Evolutionary conservation across 2,329 filamentous ascomycete species (phyloP), one percentile per base, ranked within the genome.

Genomic region (Trichophyton verrucosum): DNA sequence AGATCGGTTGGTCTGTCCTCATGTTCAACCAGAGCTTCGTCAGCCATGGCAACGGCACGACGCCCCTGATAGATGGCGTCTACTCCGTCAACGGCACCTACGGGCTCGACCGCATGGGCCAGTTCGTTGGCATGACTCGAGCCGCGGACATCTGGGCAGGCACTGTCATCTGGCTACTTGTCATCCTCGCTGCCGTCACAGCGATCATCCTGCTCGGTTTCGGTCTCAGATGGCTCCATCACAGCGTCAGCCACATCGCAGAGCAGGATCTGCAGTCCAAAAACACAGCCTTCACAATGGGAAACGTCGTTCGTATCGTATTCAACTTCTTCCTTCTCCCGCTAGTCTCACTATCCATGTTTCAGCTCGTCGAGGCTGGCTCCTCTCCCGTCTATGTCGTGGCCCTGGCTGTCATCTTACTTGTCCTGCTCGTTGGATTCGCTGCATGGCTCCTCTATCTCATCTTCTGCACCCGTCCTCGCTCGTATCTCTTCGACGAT

Each of bases 11-110:
- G 94, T 94, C 92, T 0, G 76, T 85, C 3, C 82, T 99, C 62
- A 87, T 97, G 80, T 97, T 97, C 78, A 96, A 96, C 71, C 79
- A 94, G 66, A 96, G 87, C 73, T 88, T 96, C 67, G 86, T 95
- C 62, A 87, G 84, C 68, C 77, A 86, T 40, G 82, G 82, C 11
- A 77, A 81, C 33, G 83, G 86, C 5, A 86, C 82, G 64, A 79
- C 85, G 64, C 86, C 83, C 64, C 73, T 95, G 13, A 76, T 85
- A 8, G 91, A 97, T 72, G 91, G 92, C 42, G 82, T 99, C n/a
- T 97, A 97, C 73, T 80, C 84, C 59, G 86, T 86, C 53, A 86
- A 90, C 68, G 86, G 84, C 36, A 84, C 80, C 1, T 91, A 92
- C 68, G 94, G 94, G 30, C 77, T 99, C 57, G 86, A 94, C 64